Conservation (phyloP, 1,284 basidiomycete genomes). For the Heterobasidion parviporum region DNA sequence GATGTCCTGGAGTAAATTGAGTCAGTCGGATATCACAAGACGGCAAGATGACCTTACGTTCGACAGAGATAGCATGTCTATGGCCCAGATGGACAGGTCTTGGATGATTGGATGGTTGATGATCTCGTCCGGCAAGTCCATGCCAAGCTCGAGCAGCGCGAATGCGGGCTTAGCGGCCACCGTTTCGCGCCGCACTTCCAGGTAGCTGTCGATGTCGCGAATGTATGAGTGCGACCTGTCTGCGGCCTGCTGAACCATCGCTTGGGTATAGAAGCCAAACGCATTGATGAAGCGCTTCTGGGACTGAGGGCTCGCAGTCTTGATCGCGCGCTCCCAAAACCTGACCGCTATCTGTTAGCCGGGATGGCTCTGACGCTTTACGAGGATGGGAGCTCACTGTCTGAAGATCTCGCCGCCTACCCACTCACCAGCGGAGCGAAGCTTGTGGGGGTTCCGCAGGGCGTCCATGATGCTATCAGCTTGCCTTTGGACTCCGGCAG, state of each 20-base stretch:
- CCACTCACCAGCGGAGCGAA: conserved; percentile 17
- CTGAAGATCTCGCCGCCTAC: conserved; percentile 17
- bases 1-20: conserved; percentile 23
- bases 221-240: conserved; percentile 26
- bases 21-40: not conserved
- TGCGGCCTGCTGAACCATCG: conserved; percentile 32
- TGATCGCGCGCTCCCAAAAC: conserved; percentile 29
- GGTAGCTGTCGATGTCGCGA: conserved; percentile 28
- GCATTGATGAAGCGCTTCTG: conserved; percentile 29
- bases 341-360: conserved; percentile 13
- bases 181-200: conserved; percentile 30
- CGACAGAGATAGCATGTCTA: conserved; percentile 33
- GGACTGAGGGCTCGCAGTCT: conserved; percentile 23
- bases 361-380: not conserved
- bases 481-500: conserved; percentile 9
- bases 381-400: conserved; percentile 15
- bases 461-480: conserved; percentile 26
- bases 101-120: conserved; percentile 29
- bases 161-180: conserved; percentile 35
- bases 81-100: conserved; percentile 21
- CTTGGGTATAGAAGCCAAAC: conserved; percentile 28
- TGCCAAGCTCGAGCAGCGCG: conserved; percentile 25
- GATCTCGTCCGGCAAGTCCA: conserved; percentile 33
- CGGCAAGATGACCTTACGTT: conserved; percentile 22
- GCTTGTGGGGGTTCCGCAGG: conserved; percentile 17